These are phyloP conservation scores for Penicillium sp. DNA, from an alignment of 2,329 filamentous ascomycete species.

Conservation along the genomic window DNA sequence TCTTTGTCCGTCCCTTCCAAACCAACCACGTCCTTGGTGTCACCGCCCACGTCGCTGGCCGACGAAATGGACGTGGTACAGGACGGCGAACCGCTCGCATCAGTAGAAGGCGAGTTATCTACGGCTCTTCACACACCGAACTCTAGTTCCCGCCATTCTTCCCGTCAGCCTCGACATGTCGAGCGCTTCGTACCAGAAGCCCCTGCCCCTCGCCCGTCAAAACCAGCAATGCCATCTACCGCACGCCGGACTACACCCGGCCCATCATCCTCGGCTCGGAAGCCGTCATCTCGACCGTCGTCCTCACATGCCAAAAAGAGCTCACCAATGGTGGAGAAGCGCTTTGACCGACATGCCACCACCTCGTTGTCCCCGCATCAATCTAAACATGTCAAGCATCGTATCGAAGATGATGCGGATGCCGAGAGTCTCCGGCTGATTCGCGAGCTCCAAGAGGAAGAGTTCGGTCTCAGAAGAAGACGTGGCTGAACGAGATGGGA, in stretches of 20 bases:
- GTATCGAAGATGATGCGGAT: slow-evolving; percentile 41
- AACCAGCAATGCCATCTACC: slow-evolving; percentile 28
- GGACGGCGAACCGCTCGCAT: slow-evolving; percentile 34
- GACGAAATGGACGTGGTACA: slow-evolving; percentile 45
- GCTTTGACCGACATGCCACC: slow-evolving; percentile 30
- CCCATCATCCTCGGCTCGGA: slow-evolving; percentile 34
- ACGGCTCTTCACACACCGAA: slow-evolving; percentile 42
- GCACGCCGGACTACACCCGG: slow-evolving; percentile 35
- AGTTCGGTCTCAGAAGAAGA: slow-evolving; percentile 49
- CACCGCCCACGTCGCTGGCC: slow-evolving; percentile 49
- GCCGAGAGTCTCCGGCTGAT: slow-evolving; percentile 50
- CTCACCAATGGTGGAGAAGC: slow-evolving; percentile 46
- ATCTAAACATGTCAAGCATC: slow-evolving; percentile 35
- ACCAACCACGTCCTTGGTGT: slow-evolving; percentile 46
- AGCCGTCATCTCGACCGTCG: slow-evolving; percentile 41
- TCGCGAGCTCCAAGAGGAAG: slow-evolving; percentile 50
- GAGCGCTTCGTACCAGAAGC: slow-evolving; percentile 46
- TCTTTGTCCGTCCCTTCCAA: slow-evolving; percentile 35
- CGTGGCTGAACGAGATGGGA: slow-evolving; percentile 13
- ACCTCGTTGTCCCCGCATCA: slow-evolving; percentile 36
- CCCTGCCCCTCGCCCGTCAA: slow-evolving; percentile 29
- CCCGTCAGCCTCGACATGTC: slow-evolving; percentile 48
- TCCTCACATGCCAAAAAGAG: slow-evolving; percentile 46
- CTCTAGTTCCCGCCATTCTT: slow-evolving; percentile 49
- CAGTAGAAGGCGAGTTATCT: slow-evolving; percentile 37